These are phyloP conservation scores for Microbotryum violaceum DNA, from an alignment of 1,284 basidiomycete genomes.

Conservation along the genomic window DNA sequence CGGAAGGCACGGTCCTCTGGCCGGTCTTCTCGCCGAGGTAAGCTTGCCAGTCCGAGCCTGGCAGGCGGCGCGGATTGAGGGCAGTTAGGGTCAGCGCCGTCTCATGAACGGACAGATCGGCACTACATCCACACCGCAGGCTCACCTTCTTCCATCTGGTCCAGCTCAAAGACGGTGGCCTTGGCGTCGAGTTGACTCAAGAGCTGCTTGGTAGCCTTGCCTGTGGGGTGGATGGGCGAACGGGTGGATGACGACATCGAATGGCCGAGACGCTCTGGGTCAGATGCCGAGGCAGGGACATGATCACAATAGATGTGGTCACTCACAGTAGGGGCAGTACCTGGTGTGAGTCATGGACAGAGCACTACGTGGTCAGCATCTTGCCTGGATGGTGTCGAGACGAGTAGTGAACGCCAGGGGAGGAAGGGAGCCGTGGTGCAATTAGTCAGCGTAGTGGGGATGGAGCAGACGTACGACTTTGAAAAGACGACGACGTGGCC, in stretches of 20 bases:
- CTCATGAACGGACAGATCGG: not conserved
- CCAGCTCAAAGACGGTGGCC: slow-evolving; percentile 41
- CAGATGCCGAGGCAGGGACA: not conserved
- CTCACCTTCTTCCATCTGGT: slow-evolving; percentile 38
- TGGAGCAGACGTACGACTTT: slow-evolving; percentile 31
- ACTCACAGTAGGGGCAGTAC: slow-evolving; percentile 25
- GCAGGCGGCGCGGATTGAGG: not conserved
- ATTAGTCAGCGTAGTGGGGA: slow-evolving; percentile 28
- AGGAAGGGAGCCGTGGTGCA: no score
- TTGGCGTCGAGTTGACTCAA: slow-evolving; percentile 38
- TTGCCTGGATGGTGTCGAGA: not conserved
- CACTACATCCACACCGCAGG: slow-evolving; percentile 4
- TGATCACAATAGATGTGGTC: not conserved
- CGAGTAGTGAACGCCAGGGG: no score
- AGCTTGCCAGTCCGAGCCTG: slow-evolving; percentile 31
- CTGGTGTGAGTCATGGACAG: not conserved
- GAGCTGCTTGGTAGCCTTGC: slow-evolving; percentile 39
- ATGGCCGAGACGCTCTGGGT: not conserved
- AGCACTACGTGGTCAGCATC: not conserved
- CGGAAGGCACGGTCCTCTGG: slow-evolving; percentile 44
- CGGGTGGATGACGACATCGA: not conserved
- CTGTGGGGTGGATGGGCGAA: not conserved
- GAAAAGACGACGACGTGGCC: slow-evolving; percentile 42
- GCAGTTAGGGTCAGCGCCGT: not conserved
- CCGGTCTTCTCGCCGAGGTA: slow-evolving; percentile 43